Conservation (phyloP, 176 grass and related monocot species). For the Thalia dealbata region DNA sequence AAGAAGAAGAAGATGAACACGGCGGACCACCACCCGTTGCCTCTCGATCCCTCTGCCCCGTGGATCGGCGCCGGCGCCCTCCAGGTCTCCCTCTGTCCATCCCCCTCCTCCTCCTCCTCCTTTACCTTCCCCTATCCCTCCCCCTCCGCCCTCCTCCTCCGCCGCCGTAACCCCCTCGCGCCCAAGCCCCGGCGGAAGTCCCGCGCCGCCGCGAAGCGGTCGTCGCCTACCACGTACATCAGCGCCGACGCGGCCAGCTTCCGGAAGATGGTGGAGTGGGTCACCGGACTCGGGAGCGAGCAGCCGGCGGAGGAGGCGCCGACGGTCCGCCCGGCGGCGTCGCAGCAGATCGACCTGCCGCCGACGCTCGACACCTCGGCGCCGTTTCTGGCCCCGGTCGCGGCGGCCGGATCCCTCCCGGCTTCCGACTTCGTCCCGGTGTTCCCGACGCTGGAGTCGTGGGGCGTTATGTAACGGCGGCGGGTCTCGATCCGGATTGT, state of each 20-base stretch:
- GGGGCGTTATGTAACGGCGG: slow-evolving; percentile 36
- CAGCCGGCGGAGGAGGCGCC: not conserved
- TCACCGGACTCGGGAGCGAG: slow-evolving; percentile 38
- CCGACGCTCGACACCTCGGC: slow-evolving; percentile 20
- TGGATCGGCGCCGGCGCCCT: not conserved
- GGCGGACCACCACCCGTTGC: slow-evolving; percentile 32
- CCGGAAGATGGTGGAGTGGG: slow-evolving; percentile 70
- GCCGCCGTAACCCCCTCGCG: not conserved
- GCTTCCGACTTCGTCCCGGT: slow-evolving; percentile 2
- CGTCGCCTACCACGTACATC: slow-evolving; percentile 68
- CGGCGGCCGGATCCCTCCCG: not conserved
- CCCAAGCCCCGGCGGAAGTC: slow-evolving; percentile 38
- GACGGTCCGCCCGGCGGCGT: not conserved
- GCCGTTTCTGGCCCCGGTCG: not conserved
- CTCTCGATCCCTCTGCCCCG: not conserved
- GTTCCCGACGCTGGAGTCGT: slow-evolving; percentile 54
- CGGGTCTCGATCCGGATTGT: no score
- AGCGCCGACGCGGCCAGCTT: slow-evolving; percentile 74
- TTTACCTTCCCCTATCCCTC: not conserved
- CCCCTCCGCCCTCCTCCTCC: not conserved
- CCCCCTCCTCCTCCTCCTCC: not conserved
- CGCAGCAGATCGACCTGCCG: not conserved
- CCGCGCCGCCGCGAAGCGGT: slow-evolving; percentile 43
- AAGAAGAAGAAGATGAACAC: not conserved
- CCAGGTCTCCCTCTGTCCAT: not conserved